Evolutionary conservation across 768 basidiomycete genomes (phyloP).

Genomic region (Trametopsis cervina): DNA sequence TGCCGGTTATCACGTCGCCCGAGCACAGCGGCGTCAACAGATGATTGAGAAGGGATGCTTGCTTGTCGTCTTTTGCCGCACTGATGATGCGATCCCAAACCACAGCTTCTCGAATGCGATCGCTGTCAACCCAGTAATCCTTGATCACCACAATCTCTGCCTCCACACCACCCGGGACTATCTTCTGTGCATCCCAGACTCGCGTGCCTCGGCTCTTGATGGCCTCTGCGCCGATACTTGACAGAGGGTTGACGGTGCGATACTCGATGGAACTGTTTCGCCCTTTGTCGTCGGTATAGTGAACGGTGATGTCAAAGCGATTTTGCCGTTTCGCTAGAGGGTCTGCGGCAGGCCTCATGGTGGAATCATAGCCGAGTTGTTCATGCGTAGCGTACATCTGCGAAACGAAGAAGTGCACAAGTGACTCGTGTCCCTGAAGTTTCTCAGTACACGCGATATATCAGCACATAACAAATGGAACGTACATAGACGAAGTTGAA

Average conservation of each 20-base stretch:
- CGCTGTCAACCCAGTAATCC: conserved; percentile 10
- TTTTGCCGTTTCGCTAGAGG: neutral
- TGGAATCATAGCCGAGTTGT: neutral
- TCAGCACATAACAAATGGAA: neutral
- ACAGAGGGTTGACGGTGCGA: conserved; percentile 3
- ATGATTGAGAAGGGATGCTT: neutral
- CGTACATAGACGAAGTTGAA: conserved; percentile 15
- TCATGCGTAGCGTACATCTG: neutral
- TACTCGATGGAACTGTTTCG: neutral
- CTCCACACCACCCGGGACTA: neutral
- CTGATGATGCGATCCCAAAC: neutral
- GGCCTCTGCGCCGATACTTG: conserved; percentile 6
- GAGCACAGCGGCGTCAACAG: neutral
- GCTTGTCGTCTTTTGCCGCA: neutral
- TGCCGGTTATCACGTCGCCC: neutral
- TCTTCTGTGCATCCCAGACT: conserved; percentile 8
- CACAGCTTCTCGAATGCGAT: neutral
- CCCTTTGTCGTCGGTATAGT: neutral
- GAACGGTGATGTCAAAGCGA: neutral
- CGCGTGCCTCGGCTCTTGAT: conserved; percentile 12
- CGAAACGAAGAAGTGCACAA: neutral
- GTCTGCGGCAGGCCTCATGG: neutral
- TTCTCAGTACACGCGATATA: neutral
- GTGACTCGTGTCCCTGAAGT: neutral
- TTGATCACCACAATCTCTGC: conserved; percentile 5